phyloP scores from a whole-genome alignment of 176 grass and related monocot genomes.

The Aegilops tauschii region DNA sequence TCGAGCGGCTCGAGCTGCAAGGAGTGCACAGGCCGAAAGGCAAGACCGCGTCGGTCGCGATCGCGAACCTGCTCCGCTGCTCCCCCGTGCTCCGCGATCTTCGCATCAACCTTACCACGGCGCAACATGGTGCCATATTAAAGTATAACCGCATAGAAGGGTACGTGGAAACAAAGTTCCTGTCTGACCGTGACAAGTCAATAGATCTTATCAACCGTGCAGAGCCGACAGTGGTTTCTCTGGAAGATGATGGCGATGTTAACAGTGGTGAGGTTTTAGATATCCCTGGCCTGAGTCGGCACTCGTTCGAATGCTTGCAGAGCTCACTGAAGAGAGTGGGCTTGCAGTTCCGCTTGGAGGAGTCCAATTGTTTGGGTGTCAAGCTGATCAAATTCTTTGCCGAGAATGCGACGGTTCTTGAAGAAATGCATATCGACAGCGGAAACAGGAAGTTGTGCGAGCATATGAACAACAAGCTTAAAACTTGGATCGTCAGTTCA shows the following conservation, averaged over 20 bases:
- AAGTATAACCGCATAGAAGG: too few relatives aligned
- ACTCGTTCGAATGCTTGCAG: too few relatives aligned
- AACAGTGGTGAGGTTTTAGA: neutral
- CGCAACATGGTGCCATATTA: neutral
- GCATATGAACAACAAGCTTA: neutral
- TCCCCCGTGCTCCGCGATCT: neutral
- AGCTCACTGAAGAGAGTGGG: too few relatives aligned
- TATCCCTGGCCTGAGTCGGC: too few relatives aligned
- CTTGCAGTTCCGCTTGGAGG: too few relatives aligned
- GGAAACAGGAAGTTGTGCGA: neutral
- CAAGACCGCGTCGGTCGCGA: neutral
- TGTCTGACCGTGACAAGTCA: neutral
- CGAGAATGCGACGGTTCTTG: neutral
- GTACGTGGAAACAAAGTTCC: neutral
- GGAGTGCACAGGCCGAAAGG: neutral
- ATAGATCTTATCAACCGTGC: neutral
- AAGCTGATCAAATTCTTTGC: neutral
- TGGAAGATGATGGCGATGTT: neutral
- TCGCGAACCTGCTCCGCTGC: neutral
- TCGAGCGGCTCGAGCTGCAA: neutral
- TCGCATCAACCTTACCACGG: neutral
- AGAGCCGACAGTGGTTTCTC: neutral
- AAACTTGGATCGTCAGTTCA: neutral
- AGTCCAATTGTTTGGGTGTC: too few relatives aligned
- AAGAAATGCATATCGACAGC: neutral